Base-by-base conservation (phyloP, 192 early-diverging fungal genomes). In the Podila verticillata region DNA sequence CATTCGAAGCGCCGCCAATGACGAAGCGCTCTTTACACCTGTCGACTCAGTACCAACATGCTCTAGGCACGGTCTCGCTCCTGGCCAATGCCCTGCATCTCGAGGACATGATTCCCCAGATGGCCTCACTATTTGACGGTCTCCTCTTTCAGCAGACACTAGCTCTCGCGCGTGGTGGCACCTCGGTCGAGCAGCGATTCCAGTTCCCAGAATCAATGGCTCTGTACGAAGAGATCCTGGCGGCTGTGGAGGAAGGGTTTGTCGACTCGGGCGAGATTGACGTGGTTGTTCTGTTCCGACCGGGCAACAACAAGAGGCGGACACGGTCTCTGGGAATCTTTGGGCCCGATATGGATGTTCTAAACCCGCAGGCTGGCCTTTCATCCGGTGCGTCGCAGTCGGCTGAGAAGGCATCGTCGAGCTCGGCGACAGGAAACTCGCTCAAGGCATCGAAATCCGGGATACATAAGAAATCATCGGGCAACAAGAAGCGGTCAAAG, bases 1-100 rank as follows among this genome's bases (percentile, higher is more conserved):
- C 51, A n/a, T 54, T 54, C 30, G 77, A 80, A 57, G 66, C 80
- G 0, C 77, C 75, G 5, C 82, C 77, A 15, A 66, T 84, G 32
- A 85, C 69, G 17, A 82, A 79, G 51, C 61, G 83, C 32, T 73
- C 84, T 4, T 34, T 87, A 12, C 79, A 87, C 54, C 66, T 87
- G 5, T 69, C 86, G 24, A 77, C 86, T 0, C 83, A 87, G 39
- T 84, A 74, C 31, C 86, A 87, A n/a, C 66, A 73, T 22, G 66
- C 68, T 13, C 65, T 87, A 15, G 66, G 68, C 20, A 65, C 65
- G n/a, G 80, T 82, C 7, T 78, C 82, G 24, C 64, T 83, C 9
- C 61, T 87, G 12, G 78, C 81, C 0, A 83, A 84, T 39, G 67
- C 74, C 2, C 62, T 87, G 20, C 35, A 75, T 63, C 65, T 83